These are phyloP conservation scores for Pseudotulostoma volvatum DNA, from an alignment of 495 filamentous ascomycete genomes.

Conservation along the genomic window DNA sequence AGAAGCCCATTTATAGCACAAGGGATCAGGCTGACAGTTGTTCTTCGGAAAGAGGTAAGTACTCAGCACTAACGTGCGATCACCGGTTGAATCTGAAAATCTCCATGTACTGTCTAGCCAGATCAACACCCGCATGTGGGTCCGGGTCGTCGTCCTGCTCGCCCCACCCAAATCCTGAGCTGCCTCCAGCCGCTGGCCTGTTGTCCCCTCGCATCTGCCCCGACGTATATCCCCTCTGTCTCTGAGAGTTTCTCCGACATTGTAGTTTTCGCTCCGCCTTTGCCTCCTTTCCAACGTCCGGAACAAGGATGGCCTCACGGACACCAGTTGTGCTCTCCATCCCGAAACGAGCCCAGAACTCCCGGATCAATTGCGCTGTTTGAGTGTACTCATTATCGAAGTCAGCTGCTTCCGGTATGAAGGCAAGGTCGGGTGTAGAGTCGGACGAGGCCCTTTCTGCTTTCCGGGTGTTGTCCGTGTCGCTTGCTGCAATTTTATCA, in stretches of 20 bases:
- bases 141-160: constrained; percentile 18
- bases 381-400: constrained; percentile 27
- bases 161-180: constrained; percentile 1
- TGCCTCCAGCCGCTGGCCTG: neutral
- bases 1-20: too few species aligned
- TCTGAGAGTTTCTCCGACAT: neutral
- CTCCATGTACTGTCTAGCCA: constrained; percentile 34
- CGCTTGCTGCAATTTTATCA: constrained; percentile 5
- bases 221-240: constrained; percentile 2
- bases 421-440: constrained; percentile 16
- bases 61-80: too few species aligned
- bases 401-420: constrained; percentile 16
- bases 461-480: constrained; percentile 3
- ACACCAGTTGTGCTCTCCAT: constrained; percentile 13
- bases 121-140: constrained; percentile 25
- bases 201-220: neutral
- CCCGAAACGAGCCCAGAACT: constrained; percentile 25
- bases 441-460: constrained; percentile 11
- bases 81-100: constrained; percentile 30
- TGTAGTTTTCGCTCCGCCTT: constrained; percentile 10
- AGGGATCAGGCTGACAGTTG: too few species aligned
- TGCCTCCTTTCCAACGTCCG: constrained; percentile 26
- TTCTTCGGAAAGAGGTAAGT: too few species aligned
- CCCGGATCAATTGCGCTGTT: constrained; percentile 24
- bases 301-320: constrained; percentile 26